Evolutionary conservation across 2,329 filamentous ascomycete genomes (phyloP), one percentile per base, ranked within the genome.

Genomic region (Nemania sp.): DNA sequence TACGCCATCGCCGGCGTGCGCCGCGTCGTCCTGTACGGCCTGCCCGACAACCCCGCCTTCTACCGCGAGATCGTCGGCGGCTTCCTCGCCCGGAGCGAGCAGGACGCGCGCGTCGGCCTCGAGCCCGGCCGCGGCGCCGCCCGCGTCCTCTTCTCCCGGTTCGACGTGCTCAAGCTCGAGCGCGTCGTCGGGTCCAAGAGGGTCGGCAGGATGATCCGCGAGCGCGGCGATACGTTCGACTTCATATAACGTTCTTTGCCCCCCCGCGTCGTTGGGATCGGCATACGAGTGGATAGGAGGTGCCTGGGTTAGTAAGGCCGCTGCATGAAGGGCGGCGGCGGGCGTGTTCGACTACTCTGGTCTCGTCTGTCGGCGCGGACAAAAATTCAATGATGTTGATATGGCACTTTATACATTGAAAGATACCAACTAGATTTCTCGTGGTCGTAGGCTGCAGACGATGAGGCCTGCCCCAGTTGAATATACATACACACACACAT

Each of bases 191-290:
- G 95, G 1, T 90, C 84, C 2, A 86, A 89, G 77, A 85, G 95
- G 64, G 87, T 95, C 6, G 87, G 87, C 15, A 90, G 87, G 74
- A 95, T 99, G 92, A 80, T 97, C 58, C 84, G 83, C 63, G 92
- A 96, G 69, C 87, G 86, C 71, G 88, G 88, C 3, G 94, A 98
- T 83, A 95, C 91, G 1, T 99, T 98, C 84, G 93, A 97, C 73
- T 98, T 98, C 81, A 82, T 96, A 63, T 97, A 84, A 72, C 21
- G 3, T 21, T 21, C 21, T 21, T n/a, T n/a, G n/a, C n/a, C n/a
- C n/a, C n/a, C n/a, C 7, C 18, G 5, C 9, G 5, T 46, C 18
- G 20, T 20, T 7, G 15, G 13, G 3, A 1, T 29, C 7, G 7
- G 25, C 7, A 29, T 29, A 7, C 7, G 7, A 5, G 17, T 43